These are phyloP conservation scores for Trichosporon sp. DNA, from an alignment of 1,284 basidiomycete genomes.

Conservation along the genomic window DNA sequence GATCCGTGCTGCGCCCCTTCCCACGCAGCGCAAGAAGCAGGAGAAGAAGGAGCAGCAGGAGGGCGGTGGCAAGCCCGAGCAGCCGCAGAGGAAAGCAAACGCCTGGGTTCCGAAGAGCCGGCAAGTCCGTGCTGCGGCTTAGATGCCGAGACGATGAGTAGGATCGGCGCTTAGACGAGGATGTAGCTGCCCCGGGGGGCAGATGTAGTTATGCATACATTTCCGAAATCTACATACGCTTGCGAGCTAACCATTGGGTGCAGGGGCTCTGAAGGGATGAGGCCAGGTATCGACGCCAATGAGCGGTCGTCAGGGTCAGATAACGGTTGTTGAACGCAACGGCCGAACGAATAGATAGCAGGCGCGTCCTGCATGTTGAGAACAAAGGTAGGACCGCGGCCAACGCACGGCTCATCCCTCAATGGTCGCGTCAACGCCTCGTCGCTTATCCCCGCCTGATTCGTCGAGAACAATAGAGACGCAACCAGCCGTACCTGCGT, in stretches of 20 bases:
- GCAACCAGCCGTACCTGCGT: background rate
- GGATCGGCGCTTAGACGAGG: background rate
- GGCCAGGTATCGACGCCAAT: background rate
- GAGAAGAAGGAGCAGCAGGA: conserved; percentile 16
- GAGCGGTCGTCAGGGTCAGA: too few species aligned
- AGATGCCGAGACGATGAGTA: conserved; percentile 6
- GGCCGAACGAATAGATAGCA: too few species aligned
- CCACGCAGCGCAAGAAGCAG: conserved; percentile 39
- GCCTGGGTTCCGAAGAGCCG: conserved; percentile 30
- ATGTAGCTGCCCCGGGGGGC: background rate
- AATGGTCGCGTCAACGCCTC: background rate
- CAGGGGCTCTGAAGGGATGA: background rate
- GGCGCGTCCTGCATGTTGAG: too few species aligned
- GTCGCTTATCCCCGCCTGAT: background rate
- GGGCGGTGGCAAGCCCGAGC: conserved; percentile 3
- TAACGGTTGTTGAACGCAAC: too few species aligned
- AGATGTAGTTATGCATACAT: conserved; percentile 3
- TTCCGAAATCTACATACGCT: background rate
- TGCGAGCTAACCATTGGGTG: background rate
- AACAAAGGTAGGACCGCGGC: too few species aligned
- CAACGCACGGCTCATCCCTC: too few species aligned
- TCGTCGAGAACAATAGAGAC: background rate
- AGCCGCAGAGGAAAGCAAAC: conserved; percentile 12
- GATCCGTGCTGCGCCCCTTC: conserved; percentile 64
- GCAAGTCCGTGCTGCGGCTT: conserved; percentile 26